Evolutionary conservation across 768 basidiomycete species (phyloP).

Genomic region (Clitopilus passeckerianus): DNA sequence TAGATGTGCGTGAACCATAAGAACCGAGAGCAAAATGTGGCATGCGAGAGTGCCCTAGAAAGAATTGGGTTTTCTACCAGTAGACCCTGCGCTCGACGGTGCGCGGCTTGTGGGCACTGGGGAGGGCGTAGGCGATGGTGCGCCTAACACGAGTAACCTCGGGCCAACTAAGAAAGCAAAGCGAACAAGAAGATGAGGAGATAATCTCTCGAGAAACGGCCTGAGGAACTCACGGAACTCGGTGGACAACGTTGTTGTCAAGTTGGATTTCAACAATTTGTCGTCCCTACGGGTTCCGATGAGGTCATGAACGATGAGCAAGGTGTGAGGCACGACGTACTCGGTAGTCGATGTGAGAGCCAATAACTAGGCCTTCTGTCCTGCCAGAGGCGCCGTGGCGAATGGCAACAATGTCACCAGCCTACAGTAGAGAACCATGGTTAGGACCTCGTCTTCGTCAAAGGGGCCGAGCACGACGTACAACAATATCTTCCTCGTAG

Average conservation of each 20-base stretch:
- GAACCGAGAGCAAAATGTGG: not conserved
- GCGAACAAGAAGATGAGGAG: not conserved
- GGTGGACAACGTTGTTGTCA: constrained; percentile 46
- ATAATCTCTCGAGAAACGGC: not conserved
- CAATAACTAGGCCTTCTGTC: constrained; percentile 77
- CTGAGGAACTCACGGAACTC: constrained; percentile 59
- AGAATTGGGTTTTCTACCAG: constrained; percentile 41
- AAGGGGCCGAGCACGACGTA: constrained; percentile 15
- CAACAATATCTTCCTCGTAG: constrained; percentile 26
- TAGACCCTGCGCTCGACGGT: constrained; percentile 74
- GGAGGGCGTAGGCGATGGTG: constrained; percentile 57
- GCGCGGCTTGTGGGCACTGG: constrained; percentile 33
- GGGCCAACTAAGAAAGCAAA: constrained; percentile 51
- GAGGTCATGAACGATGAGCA: constrained; percentile 2
- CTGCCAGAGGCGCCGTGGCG: constrained; percentile 57
- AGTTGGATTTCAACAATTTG: constrained; percentile 82
- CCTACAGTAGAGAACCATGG: constrained; percentile 27
- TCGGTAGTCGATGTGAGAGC: constrained; percentile 63
- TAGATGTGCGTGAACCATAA: not conserved
- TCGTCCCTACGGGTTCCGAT: constrained; percentile 51
- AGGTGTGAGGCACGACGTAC: constrained; percentile 36
- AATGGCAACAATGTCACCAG: constrained; percentile 80
- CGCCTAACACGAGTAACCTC: constrained; percentile 74
- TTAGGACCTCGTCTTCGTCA: not conserved
- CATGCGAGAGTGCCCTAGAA: not conserved